Evolutionary conservation across 257 asterid genomes (phyloP).

Genomic region (Solanum neorickii): DNA sequence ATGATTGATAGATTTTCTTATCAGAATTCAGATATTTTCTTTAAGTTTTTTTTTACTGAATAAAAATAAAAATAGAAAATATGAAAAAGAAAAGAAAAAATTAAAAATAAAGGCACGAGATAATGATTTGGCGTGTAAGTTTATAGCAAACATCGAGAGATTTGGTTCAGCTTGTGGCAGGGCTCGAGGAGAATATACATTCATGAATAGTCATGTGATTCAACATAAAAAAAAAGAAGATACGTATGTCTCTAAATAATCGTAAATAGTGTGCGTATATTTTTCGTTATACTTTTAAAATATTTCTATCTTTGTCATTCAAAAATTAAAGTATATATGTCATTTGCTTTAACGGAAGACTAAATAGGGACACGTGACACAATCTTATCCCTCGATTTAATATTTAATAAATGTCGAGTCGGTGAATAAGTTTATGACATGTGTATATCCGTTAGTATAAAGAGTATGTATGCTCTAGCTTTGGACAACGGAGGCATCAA

Average conservation of each 20-base stretch:
- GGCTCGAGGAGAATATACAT: constrained; percentile 53
- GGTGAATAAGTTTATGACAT: background rate
- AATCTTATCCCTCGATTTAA: no score
- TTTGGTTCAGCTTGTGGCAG: constrained; percentile 28
- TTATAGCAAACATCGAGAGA: constrained; percentile 42
- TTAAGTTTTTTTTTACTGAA: background rate
- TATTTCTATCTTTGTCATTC: accelerated
- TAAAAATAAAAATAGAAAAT: background rate
- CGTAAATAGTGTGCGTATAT: no score
- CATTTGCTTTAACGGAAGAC: no score
- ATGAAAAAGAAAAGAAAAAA: background rate
- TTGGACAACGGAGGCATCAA: no score
- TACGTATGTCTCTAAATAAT: accelerated
- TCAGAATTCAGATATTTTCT: background rate
- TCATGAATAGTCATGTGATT: constrained; percentile 12
- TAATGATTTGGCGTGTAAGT: constrained; percentile 75
- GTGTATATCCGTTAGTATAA: background rate
- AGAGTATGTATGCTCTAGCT: no score
- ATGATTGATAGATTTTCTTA: constrained; percentile 29
- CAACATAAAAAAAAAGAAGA: background rate
- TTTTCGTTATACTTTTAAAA: no score
- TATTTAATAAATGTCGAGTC: no score
- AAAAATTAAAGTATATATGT: no score
- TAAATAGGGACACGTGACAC: background rate
- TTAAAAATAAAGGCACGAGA: constrained; percentile 22